Percentiles rank a stretch among this genome's conserved stretches.
Conservation (phyloP, 192 early-diverging fungal genomes). For the Diversispora epigaea region DNA sequence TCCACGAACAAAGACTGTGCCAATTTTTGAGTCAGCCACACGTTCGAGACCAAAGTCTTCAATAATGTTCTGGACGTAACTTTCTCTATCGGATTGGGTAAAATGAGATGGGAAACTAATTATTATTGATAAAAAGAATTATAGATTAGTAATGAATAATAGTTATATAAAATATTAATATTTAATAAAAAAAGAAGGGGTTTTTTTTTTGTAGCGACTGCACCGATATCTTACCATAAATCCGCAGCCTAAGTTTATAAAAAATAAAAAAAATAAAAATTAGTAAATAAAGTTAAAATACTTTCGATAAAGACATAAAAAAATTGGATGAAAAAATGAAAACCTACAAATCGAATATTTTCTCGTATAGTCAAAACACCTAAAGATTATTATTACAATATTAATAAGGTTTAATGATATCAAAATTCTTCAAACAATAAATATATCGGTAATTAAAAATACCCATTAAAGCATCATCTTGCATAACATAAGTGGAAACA, state of each 20-base stretch:
- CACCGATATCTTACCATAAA: constrained; percentile 57
- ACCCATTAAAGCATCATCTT: constrained; percentile 31
- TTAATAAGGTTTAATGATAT: neutral
- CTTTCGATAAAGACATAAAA: too few species aligned
- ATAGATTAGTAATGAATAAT: neutral
- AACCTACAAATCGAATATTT: constrained; percentile 60
- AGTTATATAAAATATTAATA: too few species aligned
- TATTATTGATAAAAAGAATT: constrained; percentile 61
- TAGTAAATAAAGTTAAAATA: too few species aligned
- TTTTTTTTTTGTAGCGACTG: neutral
- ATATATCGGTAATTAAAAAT: neutral
- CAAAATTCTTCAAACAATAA: neutral
- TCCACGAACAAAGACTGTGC: constrained; percentile 59
- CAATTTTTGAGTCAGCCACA: constrained; percentile 57
- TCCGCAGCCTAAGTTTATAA: constrained; percentile 46
- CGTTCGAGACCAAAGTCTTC: constrained; percentile 57
- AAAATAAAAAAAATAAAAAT: too few species aligned
- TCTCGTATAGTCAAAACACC: constrained; percentile 66
- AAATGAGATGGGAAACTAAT: constrained; percentile 58
- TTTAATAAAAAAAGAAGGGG: neutral
- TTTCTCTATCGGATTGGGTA: constrained; percentile 48
- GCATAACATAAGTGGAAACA: constrained; percentile 30
- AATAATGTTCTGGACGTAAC: constrained; percentile 58
- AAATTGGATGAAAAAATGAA: too few species aligned
- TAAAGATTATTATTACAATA: neutral